Base-by-base conservation (phyloP, 2,329 filamentous ascomycete genomes). In the Ophiostoma angusticollis region DNA sequence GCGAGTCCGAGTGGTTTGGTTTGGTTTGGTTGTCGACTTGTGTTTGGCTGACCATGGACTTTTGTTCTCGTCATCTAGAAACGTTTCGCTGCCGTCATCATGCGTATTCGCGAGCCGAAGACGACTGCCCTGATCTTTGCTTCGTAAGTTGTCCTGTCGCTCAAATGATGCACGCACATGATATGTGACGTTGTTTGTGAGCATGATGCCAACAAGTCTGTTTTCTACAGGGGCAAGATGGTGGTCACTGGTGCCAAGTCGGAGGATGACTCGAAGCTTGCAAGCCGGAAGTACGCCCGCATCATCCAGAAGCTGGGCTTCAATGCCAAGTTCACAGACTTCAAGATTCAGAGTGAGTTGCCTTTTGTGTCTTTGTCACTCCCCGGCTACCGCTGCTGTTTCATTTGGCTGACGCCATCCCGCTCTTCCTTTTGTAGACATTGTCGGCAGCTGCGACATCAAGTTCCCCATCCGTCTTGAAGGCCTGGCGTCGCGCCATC, bases 241-340 rank as follows among this genome's bases (percentile, higher is more conserved):
- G 91, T 98, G 34, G 91, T 96, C 13, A 98, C 91, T 39, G 89
- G 89, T 67, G 89, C 89, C 47, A 96, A 96, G 67, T 93, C 85
- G 1, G 91, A 96, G 59, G 91, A 96, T 59, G 91, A 96, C 58
- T 93, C 85, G 40, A 95, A 95, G 67, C 78, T 98, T 54, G 91
- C 91, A 6, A 91, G 82, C 43, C 80, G 89, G 65, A 98, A 98
- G 67, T 98, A 98, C 58, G 91, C 91, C 38, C 87, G 91, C 55
- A 98, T 98, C 62, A 98, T 98, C 53, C 91, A 98, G 72, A 98
- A 98, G 70, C 84, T 98, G 45, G 91, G 91, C 46, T 98, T 98
- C 74, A 95, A 95, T 52, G 89, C 91, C 54, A 96, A 95, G 75
- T 96, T 98, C 64, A 95, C 89, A 49, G 91, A 98, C 62, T 98